Evolutionary conservation across 306 rosid genomes (phyloP).

Genomic region (Trifolium pratense): DNA sequence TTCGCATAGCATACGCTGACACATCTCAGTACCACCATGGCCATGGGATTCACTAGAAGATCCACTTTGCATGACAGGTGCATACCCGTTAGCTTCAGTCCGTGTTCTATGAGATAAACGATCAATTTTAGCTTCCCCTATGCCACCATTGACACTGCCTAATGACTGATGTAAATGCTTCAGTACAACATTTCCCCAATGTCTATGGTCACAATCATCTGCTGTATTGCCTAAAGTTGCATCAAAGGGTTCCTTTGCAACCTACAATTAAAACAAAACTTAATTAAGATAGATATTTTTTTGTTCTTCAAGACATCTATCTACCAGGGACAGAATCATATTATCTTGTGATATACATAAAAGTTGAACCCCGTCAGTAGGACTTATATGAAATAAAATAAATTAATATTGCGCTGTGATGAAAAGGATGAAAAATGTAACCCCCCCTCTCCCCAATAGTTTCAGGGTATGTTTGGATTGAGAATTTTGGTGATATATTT

Average conservation of each 20-base stretch:
- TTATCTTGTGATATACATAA: not conserved
- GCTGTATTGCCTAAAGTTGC: constrained; percentile 47
- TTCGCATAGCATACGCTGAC: constrained; percentile 61
- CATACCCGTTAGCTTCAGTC: constrained; percentile 55
- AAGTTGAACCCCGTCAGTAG: constrained; percentile 2
- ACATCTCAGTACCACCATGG: constrained; percentile 47
- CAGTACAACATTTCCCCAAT: constrained; percentile 63
- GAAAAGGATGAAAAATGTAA: constrained; percentile 1
- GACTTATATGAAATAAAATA: constrained; percentile 8
- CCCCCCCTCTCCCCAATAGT: not conserved
- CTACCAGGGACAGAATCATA: constrained; percentile 24
- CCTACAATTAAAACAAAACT: constrained; percentile 51
- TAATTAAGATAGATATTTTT: constrained; percentile 22
- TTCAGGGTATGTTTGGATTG: not conserved
- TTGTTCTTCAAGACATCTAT: constrained; percentile 27
- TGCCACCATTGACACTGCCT: constrained; percentile 59
- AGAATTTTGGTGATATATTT: too few relatives aligned
- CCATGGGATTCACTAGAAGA: constrained; percentile 52
- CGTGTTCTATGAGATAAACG: constrained; percentile 48
- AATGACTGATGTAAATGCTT: constrained; percentile 63
- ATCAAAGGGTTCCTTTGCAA: constrained; percentile 45
- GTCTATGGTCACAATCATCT: constrained; percentile 50
- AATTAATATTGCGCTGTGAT: constrained; percentile 3
- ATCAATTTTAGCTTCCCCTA: constrained; percentile 47
- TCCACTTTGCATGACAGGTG: constrained; percentile 51